Base-by-base conservation (phyloP, 2,329 filamentous ascomycete genomes). In the Colletotrichum sp. region DNA sequence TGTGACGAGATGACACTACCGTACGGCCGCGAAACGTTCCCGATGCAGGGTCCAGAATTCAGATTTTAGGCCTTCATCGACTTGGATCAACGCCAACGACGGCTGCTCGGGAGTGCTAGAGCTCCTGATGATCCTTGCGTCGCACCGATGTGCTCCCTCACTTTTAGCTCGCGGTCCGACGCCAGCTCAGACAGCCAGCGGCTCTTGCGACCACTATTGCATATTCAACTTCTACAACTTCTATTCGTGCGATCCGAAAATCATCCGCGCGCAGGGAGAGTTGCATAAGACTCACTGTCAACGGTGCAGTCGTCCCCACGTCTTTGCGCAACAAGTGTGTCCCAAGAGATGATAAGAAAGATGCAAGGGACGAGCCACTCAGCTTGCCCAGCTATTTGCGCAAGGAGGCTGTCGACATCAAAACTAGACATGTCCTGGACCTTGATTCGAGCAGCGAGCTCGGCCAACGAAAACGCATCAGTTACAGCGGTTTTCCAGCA, bases 1-100 rank as follows among this genome's bases (percentile, higher is more conserved):
- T 15, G 57, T 49, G 49, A 73, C 70, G 64, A 73, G 65, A 61
- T 34, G 49, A 36, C 25, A 61, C 34, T 13, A 52, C 57, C n/a
- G 36, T 63, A 44, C 39, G n/a, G 57, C 29, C 64, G 22, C 57
- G 25, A 69, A 65, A 73, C 64, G 63, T 73, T 25, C 59, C 59
- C 27, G 39, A 30, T 63, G 63, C 63, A 76, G 69, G 63, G 69
- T 76, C 73, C 57, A 72, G 44, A 44, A 63, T 57, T 55, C 15
- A 64, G 72, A 69, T 72, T 27, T 44, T 29, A 52, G 29, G 62
- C 13, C 52, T 71, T 65, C 29, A 39, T 71, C 65, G 57, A 27
- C 52, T 61, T 72, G n/a, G 64, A 55, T n/a, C 36, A 32, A 29
- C 27, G 57, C 36, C 57, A 32, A 29, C 9, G 57, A 30, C 57